phyloP scores from a whole-genome alignment of 345 rosid genomes.

The Turritis glabra region DNA sequence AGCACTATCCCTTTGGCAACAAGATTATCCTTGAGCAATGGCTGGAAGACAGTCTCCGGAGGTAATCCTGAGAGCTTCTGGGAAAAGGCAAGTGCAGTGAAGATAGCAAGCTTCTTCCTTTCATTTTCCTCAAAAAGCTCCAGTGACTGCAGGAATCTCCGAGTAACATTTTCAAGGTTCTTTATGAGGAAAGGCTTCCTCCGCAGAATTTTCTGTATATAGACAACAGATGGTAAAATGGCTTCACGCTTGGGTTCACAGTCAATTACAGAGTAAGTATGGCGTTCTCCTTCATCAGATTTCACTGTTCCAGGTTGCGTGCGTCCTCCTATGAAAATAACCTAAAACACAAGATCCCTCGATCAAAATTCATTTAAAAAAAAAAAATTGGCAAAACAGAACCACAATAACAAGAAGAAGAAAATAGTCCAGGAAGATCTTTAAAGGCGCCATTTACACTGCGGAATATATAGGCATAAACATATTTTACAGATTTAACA shows the following conservation, averaged over 20 bases:
- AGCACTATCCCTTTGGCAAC: slow-evolving; percentile 99
- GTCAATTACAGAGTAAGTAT: slow-evolving; percentile 82
- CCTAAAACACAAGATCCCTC: slow-evolving; percentile 57
- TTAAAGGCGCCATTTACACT: background rate
- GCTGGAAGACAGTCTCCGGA: slow-evolving; percentile 97
- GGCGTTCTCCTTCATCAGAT: slow-evolving; percentile 99
- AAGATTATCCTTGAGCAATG: slow-evolving; percentile 96
- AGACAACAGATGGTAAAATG: slow-evolving; percentile 83
- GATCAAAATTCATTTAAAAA: background rate
- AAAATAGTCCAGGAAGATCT: background rate
- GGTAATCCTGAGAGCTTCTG: slow-evolving; percentile 98
- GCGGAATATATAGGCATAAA: background rate
- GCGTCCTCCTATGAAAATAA: slow-evolving; percentile 95
- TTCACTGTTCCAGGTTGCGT: slow-evolving; percentile 96
- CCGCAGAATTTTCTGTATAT: slow-evolving; percentile 85
- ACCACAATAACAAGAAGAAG: background rate
- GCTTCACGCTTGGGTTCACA: slow-evolving; percentile 82
- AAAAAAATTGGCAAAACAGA: background rate
- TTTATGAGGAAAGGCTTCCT: slow-evolving; percentile 94
- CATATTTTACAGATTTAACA: background rate
- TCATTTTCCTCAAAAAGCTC: slow-evolving; percentile 98
- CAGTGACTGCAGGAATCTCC: slow-evolving; percentile 89
- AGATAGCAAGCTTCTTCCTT: slow-evolving; percentile 96
- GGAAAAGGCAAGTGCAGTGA: slow-evolving; percentile 96
- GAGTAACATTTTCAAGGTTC: slow-evolving; percentile 95